These are phyloP conservation scores for Gossypium davidsonii DNA, from an alignment of 441 rosid species.

Conservation along the genomic window DNA sequence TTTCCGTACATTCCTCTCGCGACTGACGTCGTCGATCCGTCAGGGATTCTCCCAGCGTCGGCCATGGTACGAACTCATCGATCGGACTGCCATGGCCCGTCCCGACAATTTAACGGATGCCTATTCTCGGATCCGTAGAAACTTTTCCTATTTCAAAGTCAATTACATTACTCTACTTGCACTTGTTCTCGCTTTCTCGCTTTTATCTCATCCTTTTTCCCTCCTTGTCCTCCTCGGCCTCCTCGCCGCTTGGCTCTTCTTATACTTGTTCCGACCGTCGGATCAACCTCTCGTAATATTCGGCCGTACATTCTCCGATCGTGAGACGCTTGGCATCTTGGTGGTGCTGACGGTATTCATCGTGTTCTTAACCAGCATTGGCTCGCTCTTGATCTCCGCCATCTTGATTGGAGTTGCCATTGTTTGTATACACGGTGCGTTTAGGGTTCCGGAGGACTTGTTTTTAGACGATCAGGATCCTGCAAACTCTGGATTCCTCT, in stretches of 20 bases:
- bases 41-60: conserved; percentile 58
- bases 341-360: conserved; percentile 50
- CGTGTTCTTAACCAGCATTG: conserved; percentile 65
- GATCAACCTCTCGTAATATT: conserved; percentile 52
- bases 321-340: conserved; percentile 53
- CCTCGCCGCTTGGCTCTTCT: conserved; percentile 53
- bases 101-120: conserved; percentile 61
- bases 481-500: conserved; percentile 42
- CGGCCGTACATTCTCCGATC: conserved; percentile 60
- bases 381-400: conserved; percentile 58
- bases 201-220: conserved; percentile 54
- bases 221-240: conserved; percentile 53
- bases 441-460: conserved; percentile 67
- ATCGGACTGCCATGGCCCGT: conserved; percentile 44
- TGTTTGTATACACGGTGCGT: conserved; percentile 63
- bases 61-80: conserved; percentile 59
- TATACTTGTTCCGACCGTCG: conserved; percentile 58
- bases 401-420: conserved; percentile 54
- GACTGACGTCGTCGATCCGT: conserved; percentile 48
- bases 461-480: conserved; percentile 69
- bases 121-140: conserved; percentile 58
- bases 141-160: conserved; percentile 54
- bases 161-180: conserved; percentile 54
- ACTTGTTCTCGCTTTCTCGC: conserved; percentile 52
- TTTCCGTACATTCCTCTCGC: conserved; percentile 51